Percentiles rank a stretch among this genome's conserved stretches.
phyloP scores from a whole-genome alignment of 2,329 filamentous ascomycete genomes.

The Beauveria asiatica region DNA sequence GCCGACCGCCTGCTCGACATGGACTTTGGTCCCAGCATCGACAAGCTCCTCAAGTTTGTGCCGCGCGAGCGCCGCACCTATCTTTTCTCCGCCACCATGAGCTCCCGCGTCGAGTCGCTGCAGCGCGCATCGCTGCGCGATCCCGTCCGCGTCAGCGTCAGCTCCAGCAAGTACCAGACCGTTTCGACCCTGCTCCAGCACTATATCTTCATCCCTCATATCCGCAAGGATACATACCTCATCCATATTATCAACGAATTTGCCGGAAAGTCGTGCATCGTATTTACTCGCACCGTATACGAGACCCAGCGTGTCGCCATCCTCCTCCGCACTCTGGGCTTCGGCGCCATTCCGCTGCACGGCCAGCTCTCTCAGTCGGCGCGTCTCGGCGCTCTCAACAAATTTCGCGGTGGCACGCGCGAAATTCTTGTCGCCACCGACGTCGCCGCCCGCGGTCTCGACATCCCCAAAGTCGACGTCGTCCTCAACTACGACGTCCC shows the following conservation, averaged over 20 bases:
- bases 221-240: slow-evolving; percentile 83
- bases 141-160: slow-evolving; percentile 75
- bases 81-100: slow-evolving; percentile 92
- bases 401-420: slow-evolving; percentile 73
- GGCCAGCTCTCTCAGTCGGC: slow-evolving; percentile 84
- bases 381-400: slow-evolving; percentile 78
- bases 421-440: slow-evolving; percentile 89
- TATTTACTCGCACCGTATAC: slow-evolving; percentile 88
- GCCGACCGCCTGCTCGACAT: slow-evolving; percentile 87
- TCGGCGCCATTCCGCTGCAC: slow-evolving; percentile 86
- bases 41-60: slow-evolving; percentile 87
- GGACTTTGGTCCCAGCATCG: slow-evolving; percentile 85
- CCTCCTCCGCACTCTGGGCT: slow-evolving; percentile 73
- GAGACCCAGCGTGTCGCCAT: slow-evolving; percentile 83
- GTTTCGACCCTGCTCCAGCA: slow-evolving; percentile 81
- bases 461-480: slow-evolving; percentile 85
- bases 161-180: slow-evolving; percentile 78
- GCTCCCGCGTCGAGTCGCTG: slow-evolving; percentile 82
- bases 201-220: slow-evolving; percentile 78
- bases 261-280: slow-evolving; percentile 74
- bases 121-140: slow-evolving; percentile 84
- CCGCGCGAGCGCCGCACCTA: slow-evolving; percentile 72
- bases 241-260: slow-evolving; percentile 82
- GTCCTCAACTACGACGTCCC: slow-evolving; percentile 83
- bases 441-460: slow-evolving; percentile 85